Evolutionary conservation across 176 grass and related monocot genomes (phyloP).

Genomic region (Bolboschoenus planiculmis): DNA sequence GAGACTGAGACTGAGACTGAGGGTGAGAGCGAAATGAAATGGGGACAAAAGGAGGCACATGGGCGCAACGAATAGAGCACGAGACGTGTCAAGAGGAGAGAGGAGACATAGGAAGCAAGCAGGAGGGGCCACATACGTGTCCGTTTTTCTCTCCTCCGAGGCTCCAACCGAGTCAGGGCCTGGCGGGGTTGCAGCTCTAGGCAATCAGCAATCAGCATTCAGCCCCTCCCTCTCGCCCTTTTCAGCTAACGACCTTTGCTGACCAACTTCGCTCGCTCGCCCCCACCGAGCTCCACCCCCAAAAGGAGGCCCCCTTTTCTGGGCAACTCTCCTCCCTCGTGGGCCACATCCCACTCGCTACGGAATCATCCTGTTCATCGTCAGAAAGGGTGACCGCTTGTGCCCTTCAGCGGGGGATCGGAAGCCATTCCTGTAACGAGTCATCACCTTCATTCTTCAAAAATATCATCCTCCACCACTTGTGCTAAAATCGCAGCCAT

Average conservation of each 20-base stretch:
- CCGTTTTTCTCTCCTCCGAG: constrained; percentile 11
- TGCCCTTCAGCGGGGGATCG: no score
- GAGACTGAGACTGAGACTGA: no score
- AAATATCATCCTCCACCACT: no score
- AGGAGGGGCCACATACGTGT: constrained; percentile 9
- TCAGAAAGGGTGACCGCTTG: no score
- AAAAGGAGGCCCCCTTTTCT: constrained; percentile 4
- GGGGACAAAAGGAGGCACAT: not conserved
- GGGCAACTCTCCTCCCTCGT: not conserved
- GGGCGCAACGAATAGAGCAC: not conserved
- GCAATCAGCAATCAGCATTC: no score
- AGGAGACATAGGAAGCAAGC: not conserved
- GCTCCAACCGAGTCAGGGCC: not conserved
- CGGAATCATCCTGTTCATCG: not conserved
- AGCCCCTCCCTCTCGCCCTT: not conserved
- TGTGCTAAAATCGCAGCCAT: no score
- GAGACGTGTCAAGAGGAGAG: not conserved
- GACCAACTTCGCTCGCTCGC: not conserved
- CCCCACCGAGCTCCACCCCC: not conserved
- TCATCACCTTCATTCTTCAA: no score
- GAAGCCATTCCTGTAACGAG: no score
- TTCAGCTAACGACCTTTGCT: constrained; percentile 9
- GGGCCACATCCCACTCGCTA: not conserved
- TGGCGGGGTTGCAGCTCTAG: constrained; percentile 1
- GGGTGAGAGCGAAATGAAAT: no score